A percentile compares a stretch with the other conserved stretches of the same genome.
These are phyloP conservation scores for Talaromyces ruber DNA, from an alignment of 495 filamentous ascomycete species.

Conservation along the genomic window DNA sequence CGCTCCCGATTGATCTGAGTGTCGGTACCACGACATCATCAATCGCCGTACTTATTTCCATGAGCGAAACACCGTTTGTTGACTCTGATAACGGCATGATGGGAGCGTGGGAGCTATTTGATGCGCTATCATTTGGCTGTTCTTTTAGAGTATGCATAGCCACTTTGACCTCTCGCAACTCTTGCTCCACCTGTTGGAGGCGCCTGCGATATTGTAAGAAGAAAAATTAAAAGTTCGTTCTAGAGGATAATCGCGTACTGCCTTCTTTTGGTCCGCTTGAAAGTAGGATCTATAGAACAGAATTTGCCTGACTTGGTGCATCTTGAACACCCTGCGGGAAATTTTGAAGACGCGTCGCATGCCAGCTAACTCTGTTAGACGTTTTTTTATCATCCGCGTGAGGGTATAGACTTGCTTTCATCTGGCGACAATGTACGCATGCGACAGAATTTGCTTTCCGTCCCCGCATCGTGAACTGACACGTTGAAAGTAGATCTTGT, in stretches of 20 bases:
- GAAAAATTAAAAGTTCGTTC: neutral
- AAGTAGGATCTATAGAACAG: slow-evolving; percentile 1
- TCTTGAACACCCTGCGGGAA: slow-evolving; percentile 4
- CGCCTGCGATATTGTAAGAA: neutral
- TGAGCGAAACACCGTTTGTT: neutral
- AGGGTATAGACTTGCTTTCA: neutral
- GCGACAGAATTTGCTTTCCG: slow-evolving; percentile 2
- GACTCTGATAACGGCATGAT: neutral
- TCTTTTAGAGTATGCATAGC: neutral
- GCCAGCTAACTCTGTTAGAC: neutral
- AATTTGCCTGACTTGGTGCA: slow-evolving; percentile 4
- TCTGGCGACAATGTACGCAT: slow-evolving; percentile 4
- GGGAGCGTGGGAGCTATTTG: neutral
- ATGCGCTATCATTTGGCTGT: neutral
- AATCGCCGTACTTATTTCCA: no score
- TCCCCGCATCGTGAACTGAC: neutral
- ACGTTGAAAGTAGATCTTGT: neutral
- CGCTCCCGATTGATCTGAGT: neutral
- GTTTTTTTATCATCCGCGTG: neutral
- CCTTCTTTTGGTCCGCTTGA: neutral
- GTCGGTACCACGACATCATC: neutral
- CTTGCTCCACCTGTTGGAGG: neutral
- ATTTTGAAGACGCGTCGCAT: slow-evolving; percentile 1
- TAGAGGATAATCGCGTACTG: neutral
- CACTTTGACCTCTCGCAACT: neutral